Conservation (phyloP, 2,329 filamentous ascomycete genomes). For the Fusarium sp. region DNA sequence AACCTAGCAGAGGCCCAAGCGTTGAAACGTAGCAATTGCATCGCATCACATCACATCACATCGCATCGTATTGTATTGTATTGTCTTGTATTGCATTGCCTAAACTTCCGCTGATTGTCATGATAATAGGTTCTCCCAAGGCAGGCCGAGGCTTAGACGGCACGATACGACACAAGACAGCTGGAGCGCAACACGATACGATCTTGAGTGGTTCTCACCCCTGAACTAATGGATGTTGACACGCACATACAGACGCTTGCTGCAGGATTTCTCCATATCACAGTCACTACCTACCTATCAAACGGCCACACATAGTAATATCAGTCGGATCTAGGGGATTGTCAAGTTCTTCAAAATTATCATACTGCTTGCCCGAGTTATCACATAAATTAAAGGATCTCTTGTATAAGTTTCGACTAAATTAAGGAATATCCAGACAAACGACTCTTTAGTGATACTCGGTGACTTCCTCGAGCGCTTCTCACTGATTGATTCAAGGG, state of each 20-base stretch:
- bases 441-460: neutral
- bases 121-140: neutral
- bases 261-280: constrained; percentile 16
- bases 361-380: neutral
- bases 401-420: neutral
- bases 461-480: constrained; percentile 1
- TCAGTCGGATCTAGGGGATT: neutral
- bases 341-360: neutral
- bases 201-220: constrained; percentile 26
- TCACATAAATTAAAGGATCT: neutral
- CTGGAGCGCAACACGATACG: constrained; percentile 4
- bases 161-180: neutral
- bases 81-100: no score
- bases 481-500: constrained; percentile 13
- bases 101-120: neutral
- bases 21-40: constrained; percentile 13
- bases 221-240: constrained; percentile 28
- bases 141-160: constrained; percentile 25
- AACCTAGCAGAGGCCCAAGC: constrained; percentile 18
- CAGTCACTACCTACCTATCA: neutral
- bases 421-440: neutral
- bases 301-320: neutral
- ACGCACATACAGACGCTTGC: constrained; percentile 12
- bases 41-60: no score
- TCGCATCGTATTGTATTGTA: no score